Evolutionary conservation across 192 early-diverging fungal species (phyloP).

Genomic region (Dimargaris cristalligena): DNA sequence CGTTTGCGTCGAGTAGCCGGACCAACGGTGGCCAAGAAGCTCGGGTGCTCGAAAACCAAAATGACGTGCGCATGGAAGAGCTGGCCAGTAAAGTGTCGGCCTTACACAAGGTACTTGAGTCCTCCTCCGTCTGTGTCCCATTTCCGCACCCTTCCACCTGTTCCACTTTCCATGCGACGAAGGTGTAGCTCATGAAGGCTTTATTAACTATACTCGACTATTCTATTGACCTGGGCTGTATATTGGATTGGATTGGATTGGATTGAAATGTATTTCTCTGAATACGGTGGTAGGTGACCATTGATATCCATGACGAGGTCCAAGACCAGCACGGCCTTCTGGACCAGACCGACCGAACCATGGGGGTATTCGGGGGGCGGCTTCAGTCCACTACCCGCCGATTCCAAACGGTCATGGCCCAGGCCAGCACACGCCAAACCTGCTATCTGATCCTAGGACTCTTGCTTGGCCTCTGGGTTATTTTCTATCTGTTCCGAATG

Average conservation of each 20-base stretch:
- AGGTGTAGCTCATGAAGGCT: background rate
- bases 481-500: background rate
- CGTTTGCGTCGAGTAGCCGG: no score
- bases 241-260: background rate
- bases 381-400: constrained; percentile 1
- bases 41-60: constrained; percentile 2
- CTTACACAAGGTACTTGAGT: background rate
- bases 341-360: background rate
- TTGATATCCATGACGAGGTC: constrained; percentile 7
- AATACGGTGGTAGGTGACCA: background rate
- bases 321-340: constrained; percentile 1
- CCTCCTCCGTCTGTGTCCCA: background rate
- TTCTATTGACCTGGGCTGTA: background rate
- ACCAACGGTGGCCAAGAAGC: no score
- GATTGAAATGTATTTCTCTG: background rate
- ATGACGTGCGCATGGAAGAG: background rate
- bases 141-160: background rate
- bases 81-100: constrained; percentile 7
- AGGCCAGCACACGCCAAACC: background rate
- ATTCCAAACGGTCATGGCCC: constrained; percentile 9
- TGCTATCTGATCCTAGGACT: background rate
- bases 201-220: background rate
- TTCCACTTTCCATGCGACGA: background rate
- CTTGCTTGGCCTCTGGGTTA: background rate
- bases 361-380: background rate